Evolutionary conservation across 768 basidiomycete genomes (phyloP).

Genomic region (Panaeolus papilionaceus): DNA sequence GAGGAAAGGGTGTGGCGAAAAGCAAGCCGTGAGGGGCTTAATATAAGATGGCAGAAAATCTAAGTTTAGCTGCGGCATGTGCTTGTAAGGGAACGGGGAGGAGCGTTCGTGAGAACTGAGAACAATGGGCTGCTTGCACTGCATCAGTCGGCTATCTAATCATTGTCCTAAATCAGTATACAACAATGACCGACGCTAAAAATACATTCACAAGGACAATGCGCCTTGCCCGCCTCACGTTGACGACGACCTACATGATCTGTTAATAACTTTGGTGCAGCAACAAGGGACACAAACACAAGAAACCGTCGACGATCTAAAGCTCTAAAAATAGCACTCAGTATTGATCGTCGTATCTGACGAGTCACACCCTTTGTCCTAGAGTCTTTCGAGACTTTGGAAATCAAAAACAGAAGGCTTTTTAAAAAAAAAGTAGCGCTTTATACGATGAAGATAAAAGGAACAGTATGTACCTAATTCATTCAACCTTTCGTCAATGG

Average conservation of each 20-base stretch:
- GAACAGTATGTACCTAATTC: no score
- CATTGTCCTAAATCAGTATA: neutral
- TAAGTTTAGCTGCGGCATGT: slow-evolving; percentile 9
- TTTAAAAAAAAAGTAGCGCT: no score
- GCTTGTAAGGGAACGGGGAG: neutral
- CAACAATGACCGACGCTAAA: slow-evolving; percentile 2
- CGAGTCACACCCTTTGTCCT: no score
- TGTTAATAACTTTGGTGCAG: neutral
- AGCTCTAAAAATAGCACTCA: neutral
- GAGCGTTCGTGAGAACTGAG: neutral
- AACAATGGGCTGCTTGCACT: neutral
- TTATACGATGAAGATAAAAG: no score
- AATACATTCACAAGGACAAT: neutral
- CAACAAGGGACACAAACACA: neutral
- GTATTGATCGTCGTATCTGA: neutral
- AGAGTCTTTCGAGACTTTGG: no score
- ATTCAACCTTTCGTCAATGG: no score
- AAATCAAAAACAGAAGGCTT: no score
- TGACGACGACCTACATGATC: neutral
- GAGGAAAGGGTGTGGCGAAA: slow-evolving; percentile 4
- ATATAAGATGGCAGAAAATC: slow-evolving; percentile 11
- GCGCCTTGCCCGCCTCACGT: neutral
- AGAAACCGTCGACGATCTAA: neutral
- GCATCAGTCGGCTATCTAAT: neutral
- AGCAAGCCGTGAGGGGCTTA: slow-evolving; percentile 7